Evolutionary conservation across 805 yeast genomes (phyloP).

Genomic region (Sugiyamaella marilandica): DNA sequence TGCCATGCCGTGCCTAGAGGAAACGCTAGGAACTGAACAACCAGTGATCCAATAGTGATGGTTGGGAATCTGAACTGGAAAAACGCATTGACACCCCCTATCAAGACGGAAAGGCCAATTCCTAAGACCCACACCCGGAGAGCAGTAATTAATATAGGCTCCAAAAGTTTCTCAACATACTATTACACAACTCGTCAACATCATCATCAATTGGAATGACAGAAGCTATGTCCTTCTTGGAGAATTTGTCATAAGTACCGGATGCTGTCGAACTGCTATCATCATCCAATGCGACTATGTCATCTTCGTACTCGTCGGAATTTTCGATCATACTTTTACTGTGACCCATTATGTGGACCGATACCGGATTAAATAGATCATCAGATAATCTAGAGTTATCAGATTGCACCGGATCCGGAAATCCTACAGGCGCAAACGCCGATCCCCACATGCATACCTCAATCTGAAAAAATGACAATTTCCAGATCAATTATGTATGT

Average conservation of each 20-base stretch:
- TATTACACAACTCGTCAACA: slow-evolving; percentile 6
- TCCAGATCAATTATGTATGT: too few species aligned
- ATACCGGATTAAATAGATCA: not conserved
- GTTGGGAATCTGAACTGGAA: slow-evolving; percentile 52
- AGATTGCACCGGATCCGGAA: not conserved
- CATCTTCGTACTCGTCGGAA: not conserved
- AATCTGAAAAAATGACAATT: too few species aligned
- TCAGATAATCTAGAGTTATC: slow-evolving; percentile 2
- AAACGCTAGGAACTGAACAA: slow-evolving; percentile 53
- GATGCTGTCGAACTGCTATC: slow-evolving; percentile 6
- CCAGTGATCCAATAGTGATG: slow-evolving; percentile 44
- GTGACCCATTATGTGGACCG: not conserved
- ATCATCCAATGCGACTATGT: not conserved
- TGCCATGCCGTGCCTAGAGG: slow-evolving; percentile 45
- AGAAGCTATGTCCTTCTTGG: slow-evolving; percentile 9
- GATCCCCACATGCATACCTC: not conserved
- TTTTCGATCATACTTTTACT: not conserved
- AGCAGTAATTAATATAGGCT: not conserved
- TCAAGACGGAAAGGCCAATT: not conserved
- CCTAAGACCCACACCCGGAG: slow-evolving; percentile 8
- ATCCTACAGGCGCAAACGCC: not conserved
- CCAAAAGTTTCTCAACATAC: slow-evolving; percentile 4
- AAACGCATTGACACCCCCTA: slow-evolving; percentile 29
- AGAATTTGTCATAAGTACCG: slow-evolving; percentile 8
- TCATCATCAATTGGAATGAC: slow-evolving; percentile 12